These are phyloP conservation scores for Fusarium musae DNA, from an alignment of 2,329 filamentous ascomycete species.

Conservation along the genomic window DNA sequence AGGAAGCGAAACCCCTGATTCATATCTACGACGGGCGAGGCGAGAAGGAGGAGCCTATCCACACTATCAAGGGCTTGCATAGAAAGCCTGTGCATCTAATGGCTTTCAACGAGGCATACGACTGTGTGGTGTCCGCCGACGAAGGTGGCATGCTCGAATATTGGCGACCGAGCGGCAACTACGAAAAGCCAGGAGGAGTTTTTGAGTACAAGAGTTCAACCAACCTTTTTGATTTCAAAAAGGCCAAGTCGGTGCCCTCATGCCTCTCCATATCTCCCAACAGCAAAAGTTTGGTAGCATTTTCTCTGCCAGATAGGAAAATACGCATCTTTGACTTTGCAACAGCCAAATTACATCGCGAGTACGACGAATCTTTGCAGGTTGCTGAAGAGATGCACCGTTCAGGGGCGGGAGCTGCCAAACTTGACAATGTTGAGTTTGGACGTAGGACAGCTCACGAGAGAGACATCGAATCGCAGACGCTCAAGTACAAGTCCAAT, in stretches of 20 bases:
- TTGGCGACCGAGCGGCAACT: conserved; percentile 83
- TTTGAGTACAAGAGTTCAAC: conserved; percentile 95
- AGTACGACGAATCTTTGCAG: conserved; percentile 92
- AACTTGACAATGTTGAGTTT: conserved; percentile 91
- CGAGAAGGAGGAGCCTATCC: conserved; percentile 78
- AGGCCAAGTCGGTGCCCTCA: conserved; percentile 85
- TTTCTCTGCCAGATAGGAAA: conserved; percentile 93
- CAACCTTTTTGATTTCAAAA: conserved; percentile 96
- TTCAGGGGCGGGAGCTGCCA: conserved; percentile 83
- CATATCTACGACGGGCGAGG: conserved; percentile 90
- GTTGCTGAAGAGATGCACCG: conserved; percentile 96
- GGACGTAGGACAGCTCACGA: conserved; percentile 88
- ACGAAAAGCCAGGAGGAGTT: conserved; percentile 91
- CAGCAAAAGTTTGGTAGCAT: conserved; percentile 85
- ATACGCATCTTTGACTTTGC: conserved; percentile 94
- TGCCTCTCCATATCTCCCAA: conserved; percentile 88
- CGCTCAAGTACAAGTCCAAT: conserved; percentile 77
- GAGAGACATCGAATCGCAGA: conserved; percentile 80
- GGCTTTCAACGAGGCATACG: conserved; percentile 86
- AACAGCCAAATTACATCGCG: conserved; percentile 86
- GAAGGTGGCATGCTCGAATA: conserved; percentile 96
- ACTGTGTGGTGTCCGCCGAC: conserved; percentile 92
- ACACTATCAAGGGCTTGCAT: conserved; percentile 84
- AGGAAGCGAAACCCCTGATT: conserved; percentile 77
- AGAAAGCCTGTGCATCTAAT: conserved; percentile 83